phyloP scores from a whole-genome alignment of 2,329 filamentous ascomycete genomes.

The Colletotrichum tofieldiae region DNA sequence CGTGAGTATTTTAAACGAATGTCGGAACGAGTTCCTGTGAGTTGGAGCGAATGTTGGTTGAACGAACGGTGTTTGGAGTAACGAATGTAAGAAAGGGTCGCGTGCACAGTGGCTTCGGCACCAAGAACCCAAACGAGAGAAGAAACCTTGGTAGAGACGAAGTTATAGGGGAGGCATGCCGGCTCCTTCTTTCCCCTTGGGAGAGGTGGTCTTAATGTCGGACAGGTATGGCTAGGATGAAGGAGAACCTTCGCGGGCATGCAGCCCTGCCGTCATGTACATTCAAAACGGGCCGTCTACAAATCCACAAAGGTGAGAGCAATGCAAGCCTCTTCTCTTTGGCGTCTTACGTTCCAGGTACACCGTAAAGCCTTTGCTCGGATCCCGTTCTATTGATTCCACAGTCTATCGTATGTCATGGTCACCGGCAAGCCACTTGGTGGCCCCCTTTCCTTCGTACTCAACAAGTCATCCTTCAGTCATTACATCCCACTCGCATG shows the following conservation, averaged over 20 bases:
- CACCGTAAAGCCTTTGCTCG: background rate
- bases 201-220: background rate
- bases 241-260: slow-evolving; percentile 22
- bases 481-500: slow-evolving; percentile 12
- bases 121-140: slow-evolving; percentile 2
- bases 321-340: slow-evolving; percentile 17
- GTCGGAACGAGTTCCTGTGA: background rate
- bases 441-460: background rate
- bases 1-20: background rate
- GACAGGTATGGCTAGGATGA: background rate
- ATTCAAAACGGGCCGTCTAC: background rate
- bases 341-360: background rate
- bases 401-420: background rate
- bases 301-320: background rate
- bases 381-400: slow-evolving; percentile 13
- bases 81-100: slow-evolving; percentile 11
- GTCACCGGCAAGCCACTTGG: slow-evolving; percentile 14
- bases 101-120: background rate
- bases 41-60: slow-evolving; percentile 13
- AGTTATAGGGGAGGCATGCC: background rate
- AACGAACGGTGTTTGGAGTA: slow-evolving; percentile 13
- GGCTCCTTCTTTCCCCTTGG: too few species aligned
- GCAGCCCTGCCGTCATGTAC: slow-evolving; percentile 21
- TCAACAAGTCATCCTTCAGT: slow-evolving; percentile 1
- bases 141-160: background rate